Evolutionary conservation across 1,284 basidiomycete genomes (phyloP), one percentile per base, ranked within the genome.

Genomic region (Kwoniella shivajii): DNA sequence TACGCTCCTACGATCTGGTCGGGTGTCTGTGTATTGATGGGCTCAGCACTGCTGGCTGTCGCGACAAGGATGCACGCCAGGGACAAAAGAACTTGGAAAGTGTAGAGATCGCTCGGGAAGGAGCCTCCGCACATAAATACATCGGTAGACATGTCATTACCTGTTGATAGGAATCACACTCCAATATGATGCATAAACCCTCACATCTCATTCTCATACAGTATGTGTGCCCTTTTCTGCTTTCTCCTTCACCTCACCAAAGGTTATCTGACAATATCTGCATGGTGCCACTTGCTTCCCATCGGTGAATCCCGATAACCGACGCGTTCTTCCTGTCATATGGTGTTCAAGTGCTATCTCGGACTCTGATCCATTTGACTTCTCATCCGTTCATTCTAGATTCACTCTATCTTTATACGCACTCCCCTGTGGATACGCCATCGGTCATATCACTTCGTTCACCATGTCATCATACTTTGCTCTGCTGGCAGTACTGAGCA

Each of bases 31-130:
- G 60, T 70, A 11, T 26, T 70, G 6, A 45, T 52, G 14, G 73
- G 73, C 0, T 41, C 58, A 13, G 59, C 27, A 6, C 41, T 64
- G 6, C 56, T 66, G 27, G 56, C 42, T 0, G 45, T 45, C 0
- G 43, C 66, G 0, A 59, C 61, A 31, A 38, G 49, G 45, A 36
- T 67, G 14, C 51, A 63, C 16, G 47, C 53, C 18, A 46, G 48
- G 26, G 56, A 50, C 29, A 71, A 69, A 57, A 66, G 70, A 9
- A 69, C 66, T 22, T 61, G 57, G 54, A 67, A 70, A 63, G 73
- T 68, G n/a, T 68, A 18, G 24, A 41, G n/a, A n/a, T n/a, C n/a
- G n/a, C n/a, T n/a, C n/a, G n/a, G n/a, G n/a, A n/a, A n/a, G n/a
- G n/a, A n/a, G n/a, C n/a, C n/a, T n/a, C n/a, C n/a, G n/a, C n/a